Conservation (phyloP, 2,329 filamentous ascomycete species). For the Tolypocladium nubicola region DNA sequence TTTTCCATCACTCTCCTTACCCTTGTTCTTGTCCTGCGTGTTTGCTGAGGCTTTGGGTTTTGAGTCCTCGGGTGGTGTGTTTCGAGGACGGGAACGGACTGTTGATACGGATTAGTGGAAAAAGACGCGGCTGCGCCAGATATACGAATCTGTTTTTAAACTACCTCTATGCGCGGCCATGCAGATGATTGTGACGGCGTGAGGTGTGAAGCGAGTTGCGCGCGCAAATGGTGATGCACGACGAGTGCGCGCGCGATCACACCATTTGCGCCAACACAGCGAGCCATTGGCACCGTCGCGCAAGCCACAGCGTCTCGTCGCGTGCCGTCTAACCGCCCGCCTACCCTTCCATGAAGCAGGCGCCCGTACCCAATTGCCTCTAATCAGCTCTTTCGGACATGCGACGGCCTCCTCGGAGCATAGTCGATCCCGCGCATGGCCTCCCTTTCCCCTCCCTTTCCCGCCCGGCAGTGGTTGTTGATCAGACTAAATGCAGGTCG, state of each 20-base stretch:
- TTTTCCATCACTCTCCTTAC: constrained; percentile 1
- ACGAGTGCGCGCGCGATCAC: too few relatives aligned
- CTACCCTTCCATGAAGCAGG: background rate
- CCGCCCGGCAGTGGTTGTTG: background rate
- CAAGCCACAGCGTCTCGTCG: background rate
- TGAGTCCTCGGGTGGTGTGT: background rate
- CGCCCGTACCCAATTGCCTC: background rate
- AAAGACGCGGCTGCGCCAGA: constrained; percentile 1
- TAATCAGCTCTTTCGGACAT: background rate
- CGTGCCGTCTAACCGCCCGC: background rate
- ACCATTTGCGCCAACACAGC: background rate
- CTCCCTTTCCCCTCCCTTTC: too few relatives aligned
- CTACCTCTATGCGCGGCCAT: background rate
- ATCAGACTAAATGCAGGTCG: background rate
- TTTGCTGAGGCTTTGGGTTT: background rate
- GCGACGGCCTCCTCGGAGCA: background rate
- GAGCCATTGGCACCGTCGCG: background rate
- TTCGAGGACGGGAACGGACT: background rate
- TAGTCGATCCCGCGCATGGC: background rate
- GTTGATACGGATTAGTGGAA: constrained; percentile 1
- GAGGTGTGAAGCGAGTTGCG: background rate
- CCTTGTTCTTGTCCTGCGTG: background rate
- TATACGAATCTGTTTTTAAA: constrained; percentile 2
- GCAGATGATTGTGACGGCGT: background rate
- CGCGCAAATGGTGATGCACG: background rate